A percentile compares a stretch with the other conserved stretches of the same genome.
These are phyloP conservation scores for Exserohilum turcica DNA, from an alignment of 2,329 filamentous ascomycete genomes.

Conservation along the genomic window DNA sequence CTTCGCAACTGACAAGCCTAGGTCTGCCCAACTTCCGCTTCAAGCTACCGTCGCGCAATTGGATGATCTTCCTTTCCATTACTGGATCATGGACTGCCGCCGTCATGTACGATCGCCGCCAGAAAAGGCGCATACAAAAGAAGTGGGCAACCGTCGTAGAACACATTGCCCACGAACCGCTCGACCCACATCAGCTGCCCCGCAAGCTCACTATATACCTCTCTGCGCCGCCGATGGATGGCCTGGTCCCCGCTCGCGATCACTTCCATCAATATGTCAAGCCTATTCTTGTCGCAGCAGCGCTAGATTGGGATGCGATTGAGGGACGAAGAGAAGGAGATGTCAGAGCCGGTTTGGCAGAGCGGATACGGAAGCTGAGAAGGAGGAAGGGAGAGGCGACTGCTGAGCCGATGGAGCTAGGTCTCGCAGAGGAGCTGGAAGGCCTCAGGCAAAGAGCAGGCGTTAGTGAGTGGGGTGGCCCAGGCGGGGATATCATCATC, in stretches of 20 bases:
- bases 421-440: conserved; percentile 65
- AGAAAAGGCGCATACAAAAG: conserved; percentile 82
- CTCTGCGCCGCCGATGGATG: conserved; percentile 83
- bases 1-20: conserved; percentile 38
- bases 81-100: conserved; percentile 77
- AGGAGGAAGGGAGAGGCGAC: conserved; percentile 63
- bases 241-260: conserved; percentile 81
- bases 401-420: conserved; percentile 51
- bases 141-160: conserved; percentile 88
- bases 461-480: conserved; percentile 72
- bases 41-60: conserved; percentile 91
- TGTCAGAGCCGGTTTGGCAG: conserved; percentile 81
- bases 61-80: conserved; percentile 91
- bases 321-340: conserved; percentile 94
- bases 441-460: conserved; percentile 68
- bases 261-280: conserved; percentile 97
- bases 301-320: conserved; percentile 93
- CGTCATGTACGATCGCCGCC: conserved; percentile 87
- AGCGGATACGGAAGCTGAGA: conserved; percentile 74
- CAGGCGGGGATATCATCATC: conserved; percentile 83
- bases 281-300: conserved; percentile 85
- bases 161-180: conserved; percentile 76
- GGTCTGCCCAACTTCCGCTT: conserved; percentile 83
- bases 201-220: conserved; percentile 86
- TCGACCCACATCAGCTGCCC: conserved; percentile 75